Conservation (phyloP, 2,329 filamentous ascomycete genomes). For the Aschersonia sp. region DNA sequence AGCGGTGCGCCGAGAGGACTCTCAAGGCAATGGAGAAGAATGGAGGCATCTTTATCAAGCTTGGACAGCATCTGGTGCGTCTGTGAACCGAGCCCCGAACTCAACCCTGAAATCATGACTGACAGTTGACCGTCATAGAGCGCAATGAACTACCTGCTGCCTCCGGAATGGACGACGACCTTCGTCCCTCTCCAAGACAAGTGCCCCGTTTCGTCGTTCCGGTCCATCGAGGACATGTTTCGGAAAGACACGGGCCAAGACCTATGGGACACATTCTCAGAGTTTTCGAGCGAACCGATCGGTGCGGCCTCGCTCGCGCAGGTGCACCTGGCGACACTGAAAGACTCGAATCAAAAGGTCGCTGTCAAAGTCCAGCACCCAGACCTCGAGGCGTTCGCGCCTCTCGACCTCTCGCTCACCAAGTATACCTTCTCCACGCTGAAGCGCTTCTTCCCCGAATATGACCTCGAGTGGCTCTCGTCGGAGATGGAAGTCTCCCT, state of each 20-base stretch:
- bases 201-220: constrained; percentile 81
- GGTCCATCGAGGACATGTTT: constrained; percentile 81
- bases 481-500: constrained; percentile 85
- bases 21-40: constrained; percentile 83
- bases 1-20: constrained; percentile 81
- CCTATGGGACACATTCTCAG: constrained; percentile 71
- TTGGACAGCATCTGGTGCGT: constrained; percentile 75
- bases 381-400: constrained; percentile 74
- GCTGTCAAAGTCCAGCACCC: constrained; percentile 97
- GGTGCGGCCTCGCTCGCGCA: constrained; percentile 90
- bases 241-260: constrained; percentile 64
- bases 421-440: constrained; percentile 78
- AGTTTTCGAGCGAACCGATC: constrained; percentile 68
- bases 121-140: constrained; percentile 32
- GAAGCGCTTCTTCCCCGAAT: constrained; percentile 91
- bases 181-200: constrained; percentile 94
- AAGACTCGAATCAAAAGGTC: constrained; percentile 69
- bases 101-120: too few species aligned
- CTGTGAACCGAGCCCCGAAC: not conserved
- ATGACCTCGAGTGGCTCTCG: constrained; percentile 91
- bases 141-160: constrained; percentile 88
- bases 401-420: constrained; percentile 74
- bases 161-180: constrained; percentile 83
- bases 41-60: constrained; percentile 95
- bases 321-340: constrained; percentile 77